Evolutionary conservation across 2,329 filamentous ascomycete genomes (phyloP), one percentile per base, ranked within the genome.

Genomic region (Dryadomyces quercus-mongolicae): DNA sequence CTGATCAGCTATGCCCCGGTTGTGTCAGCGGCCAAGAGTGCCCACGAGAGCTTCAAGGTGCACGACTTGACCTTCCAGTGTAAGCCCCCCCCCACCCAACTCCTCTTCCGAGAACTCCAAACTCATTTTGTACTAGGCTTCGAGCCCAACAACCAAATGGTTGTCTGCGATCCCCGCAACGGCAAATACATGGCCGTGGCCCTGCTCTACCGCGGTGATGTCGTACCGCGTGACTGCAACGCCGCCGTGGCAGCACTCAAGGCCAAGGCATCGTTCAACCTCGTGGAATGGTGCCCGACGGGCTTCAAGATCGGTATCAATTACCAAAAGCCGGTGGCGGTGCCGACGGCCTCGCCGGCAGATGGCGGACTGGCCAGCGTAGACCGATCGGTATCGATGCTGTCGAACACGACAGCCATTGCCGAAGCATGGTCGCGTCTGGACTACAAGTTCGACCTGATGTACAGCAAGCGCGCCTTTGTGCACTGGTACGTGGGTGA

Each of bases 11-110:
- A 86, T 65, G 82, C 84, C 12, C 83, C 83, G 36, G 83, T 87
- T 62, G 76, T 86, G 60, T 86, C 82, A 21, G 81, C 82, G 56
- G 76, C 79, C 74, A 88, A 87, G 79, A 88, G 85, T 70, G 80
- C 83, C 49, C 88, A 93, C 66, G 88, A 93, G 75, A 88, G 85
- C 75, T 91, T 91, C 81, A 89, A 88, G 76, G 84, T 90, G 54
- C 78, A 82, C 58, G 88, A 93, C 61, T 71, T 86, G 59, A 86
- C 83, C 65, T 82, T 85, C 72, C 82, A 86, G 69, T 86, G 83
- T 86, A 74, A 66, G 78, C 73, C 4, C n/a, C n/a, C n/a, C n/a
- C n/a, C n/a, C n/a, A n/a, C n/a, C n/a, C n/a, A n/a, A 6, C 16
- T 5, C 1, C 22, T 20, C 7, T 31, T 53, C 15, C 34, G 15